Conservation (phyloP, 257 asterid species). For the Penstemon eatonii region DNA sequence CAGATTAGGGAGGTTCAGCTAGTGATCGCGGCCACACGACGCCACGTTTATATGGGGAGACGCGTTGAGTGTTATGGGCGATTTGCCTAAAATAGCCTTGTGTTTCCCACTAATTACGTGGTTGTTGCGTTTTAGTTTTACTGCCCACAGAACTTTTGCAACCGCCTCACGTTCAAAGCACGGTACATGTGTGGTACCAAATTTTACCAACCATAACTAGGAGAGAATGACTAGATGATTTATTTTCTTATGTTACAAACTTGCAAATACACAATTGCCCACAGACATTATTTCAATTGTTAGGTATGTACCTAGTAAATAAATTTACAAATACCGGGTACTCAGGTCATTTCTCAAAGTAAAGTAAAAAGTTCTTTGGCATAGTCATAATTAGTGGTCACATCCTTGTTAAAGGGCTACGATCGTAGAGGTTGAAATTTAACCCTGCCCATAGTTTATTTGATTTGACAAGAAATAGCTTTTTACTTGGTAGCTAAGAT, state of each 20-base stretch:
- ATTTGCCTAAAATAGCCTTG: conserved; percentile 39
- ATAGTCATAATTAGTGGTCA: no score
- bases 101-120: conserved; percentile 25
- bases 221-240: no score
- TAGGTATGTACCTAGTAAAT: neutral
- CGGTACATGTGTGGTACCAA: conserved; percentile 25
- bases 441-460: no score
- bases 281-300: neutral
- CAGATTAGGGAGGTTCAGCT: conserved; percentile 26
- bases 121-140: conserved; percentile 12
- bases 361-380: no score
- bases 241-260: neutral
- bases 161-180: conserved; percentile 45
- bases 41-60: conserved; percentile 50
- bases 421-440: no score
- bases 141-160: conserved; percentile 21
- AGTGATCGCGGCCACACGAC: conserved; percentile 33
- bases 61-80: conserved; percentile 4
- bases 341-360: no score
- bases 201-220: conserved; percentile 25
- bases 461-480: no score
- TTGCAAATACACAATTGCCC: conserved; percentile 22
- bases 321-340: neutral
- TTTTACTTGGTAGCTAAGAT: no score
- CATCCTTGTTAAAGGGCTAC: no score